Percentiles rank a stretch among this genome's conserved stretches.
Evolutionary conservation across 164 flowering plant species (phyloP).

Genomic region (Liquidambar formosana): DNA sequence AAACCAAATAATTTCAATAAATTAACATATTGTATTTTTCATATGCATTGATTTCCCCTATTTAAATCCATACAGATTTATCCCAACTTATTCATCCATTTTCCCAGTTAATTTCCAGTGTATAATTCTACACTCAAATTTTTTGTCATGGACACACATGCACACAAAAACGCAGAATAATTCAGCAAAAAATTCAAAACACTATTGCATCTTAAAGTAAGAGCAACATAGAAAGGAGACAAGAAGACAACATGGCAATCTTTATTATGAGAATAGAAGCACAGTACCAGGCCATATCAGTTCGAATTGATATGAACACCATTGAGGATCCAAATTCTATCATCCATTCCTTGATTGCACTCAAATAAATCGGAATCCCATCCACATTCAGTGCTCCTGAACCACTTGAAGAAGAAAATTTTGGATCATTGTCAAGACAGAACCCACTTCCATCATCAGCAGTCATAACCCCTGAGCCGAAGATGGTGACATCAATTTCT

Average conservation of each 20-base stretch:
- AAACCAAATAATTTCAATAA: not conserved
- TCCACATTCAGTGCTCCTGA: conserved; percentile 41
- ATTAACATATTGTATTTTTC: not conserved
- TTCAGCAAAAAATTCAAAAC: not conserved
- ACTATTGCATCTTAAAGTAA: not conserved
- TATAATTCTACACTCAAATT: not conserved
- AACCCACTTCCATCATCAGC: conserved; percentile 84
- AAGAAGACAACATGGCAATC: not conserved
- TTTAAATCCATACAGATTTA: not conserved
- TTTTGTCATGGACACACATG: not conserved
- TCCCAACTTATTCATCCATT: not conserved
- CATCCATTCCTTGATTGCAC: conserved; percentile 95
- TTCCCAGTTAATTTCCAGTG: not conserved
- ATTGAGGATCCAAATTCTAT: conserved; percentile 87
- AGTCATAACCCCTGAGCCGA: conserved; percentile 86
- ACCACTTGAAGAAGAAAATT: conserved; percentile 44
- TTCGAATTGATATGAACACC: conserved; percentile 74
- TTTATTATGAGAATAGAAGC: not conserved
- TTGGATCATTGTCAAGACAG: conserved; percentile 50
- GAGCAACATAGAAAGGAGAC: not conserved
- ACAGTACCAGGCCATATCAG: conserved; percentile 88
- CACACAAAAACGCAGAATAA: too few relatives aligned
- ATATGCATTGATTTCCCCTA: not conserved
- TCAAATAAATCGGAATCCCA: conserved; percentile 85
- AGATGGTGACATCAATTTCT: conserved; percentile 81